Percentiles rank a stretch among this genome's conserved stretches.
phyloP scores from a whole-genome alignment of 345 rosid species.

The Eutrema japonicum region DNA sequence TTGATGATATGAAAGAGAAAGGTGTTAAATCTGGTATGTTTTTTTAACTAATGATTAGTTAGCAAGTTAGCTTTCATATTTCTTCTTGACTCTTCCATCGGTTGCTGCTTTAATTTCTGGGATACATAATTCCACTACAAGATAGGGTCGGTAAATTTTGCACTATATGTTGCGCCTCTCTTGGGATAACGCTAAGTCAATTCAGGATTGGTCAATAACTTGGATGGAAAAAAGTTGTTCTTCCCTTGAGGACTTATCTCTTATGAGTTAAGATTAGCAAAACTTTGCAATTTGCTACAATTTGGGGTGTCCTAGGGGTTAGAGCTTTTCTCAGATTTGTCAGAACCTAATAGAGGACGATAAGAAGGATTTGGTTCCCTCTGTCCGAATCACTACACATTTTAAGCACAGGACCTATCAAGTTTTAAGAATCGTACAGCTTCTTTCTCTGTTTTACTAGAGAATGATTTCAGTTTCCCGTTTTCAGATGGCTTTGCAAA shows the following conservation, averaged over 20 bases:
- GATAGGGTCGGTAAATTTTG: too few species aligned
- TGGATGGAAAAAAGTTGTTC: background rate
- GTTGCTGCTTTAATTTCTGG: background rate
- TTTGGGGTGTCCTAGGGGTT: too few species aligned
- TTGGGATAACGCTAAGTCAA: too few species aligned
- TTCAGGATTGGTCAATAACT: background rate
- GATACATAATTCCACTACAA: too few species aligned
- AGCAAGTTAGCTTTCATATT: conserved; percentile 29
- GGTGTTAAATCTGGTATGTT: conserved; percentile 72
- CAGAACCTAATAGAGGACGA: too few species aligned
- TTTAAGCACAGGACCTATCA: background rate
- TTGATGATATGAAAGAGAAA: conserved; percentile 61
- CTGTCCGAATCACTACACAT: background rate
- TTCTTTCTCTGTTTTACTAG: conserved; percentile 21
- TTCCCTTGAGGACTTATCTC: background rate
- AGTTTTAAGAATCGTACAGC: background rate
- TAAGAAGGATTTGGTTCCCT: background rate
- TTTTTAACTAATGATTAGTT: conserved; percentile 6
- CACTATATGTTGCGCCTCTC: too few species aligned
- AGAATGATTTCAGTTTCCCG: conserved; percentile 25
- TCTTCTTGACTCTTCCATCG: background rate
- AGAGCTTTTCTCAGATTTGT: too few species aligned
- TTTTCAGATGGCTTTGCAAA: conserved; percentile 86
- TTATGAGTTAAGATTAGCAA: background rate
- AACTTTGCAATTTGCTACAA: background rate